Base-by-base conservation (phyloP, 495 filamentous ascomycete species). In the Delitschia confertaspora region DNA sequence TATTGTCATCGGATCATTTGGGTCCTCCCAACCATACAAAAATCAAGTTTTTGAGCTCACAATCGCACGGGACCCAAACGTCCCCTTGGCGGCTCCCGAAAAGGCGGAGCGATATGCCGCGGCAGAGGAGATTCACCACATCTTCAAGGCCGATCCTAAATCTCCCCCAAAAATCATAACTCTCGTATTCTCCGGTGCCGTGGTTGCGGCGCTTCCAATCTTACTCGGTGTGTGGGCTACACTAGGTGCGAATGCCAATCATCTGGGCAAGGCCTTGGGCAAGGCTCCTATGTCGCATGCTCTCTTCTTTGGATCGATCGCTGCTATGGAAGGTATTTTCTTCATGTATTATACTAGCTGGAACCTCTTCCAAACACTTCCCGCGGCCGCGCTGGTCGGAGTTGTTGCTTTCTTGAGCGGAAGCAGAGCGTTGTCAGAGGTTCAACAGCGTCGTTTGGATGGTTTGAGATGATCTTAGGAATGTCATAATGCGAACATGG, bases 321-420 rank as follows among this genome's bases (percentile, higher is more conserved):
- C 94, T 19, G 75, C 78, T 9, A 79, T 98, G 69, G 91, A 98
- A 64, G 83, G 75, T 6, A 76, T 94, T 51, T 96, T 96, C 68
- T 88, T 88, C 72, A 63, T 94, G 61, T 98, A 98, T 71, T 98
- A 95, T 61, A 83, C 74, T 22, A 80, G 67, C 53, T 96, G 89
- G 91, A 95, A 80, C 53, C 68, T 98, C 33, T 98, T 96, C 74
- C 82, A 93, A 68, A 75, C 74, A 20, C 73, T 98, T 27, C 88
- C 88, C 7, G 79, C 78, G 38, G 76, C 76, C 49, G 74, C 70
- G 24, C 66, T 74, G 30, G 74, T 83, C 37, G 80, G 80, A 16
- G 62, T 70, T 32, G 76, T 87, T 40, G 75, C 83, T 17, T 87
- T 93, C 57, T 63, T 96, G 30, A 93, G 86, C 62, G 93, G 91